Evolutionary conservation across 805 yeast species (phyloP).

Genomic region (Clavispora santaluciae): DNA sequence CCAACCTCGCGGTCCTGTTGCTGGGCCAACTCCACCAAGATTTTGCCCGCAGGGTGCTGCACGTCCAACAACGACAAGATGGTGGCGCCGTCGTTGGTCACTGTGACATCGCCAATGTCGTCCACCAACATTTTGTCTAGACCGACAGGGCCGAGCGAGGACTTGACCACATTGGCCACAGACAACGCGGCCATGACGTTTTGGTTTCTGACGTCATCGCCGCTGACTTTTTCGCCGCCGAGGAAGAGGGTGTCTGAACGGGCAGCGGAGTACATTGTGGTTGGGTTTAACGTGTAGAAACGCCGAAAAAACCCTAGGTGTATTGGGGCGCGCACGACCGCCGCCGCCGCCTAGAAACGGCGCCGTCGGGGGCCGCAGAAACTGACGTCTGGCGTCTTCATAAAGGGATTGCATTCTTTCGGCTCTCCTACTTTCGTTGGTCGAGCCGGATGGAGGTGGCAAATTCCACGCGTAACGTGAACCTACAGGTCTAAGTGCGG

Average conservation of each 20-base stretch:
- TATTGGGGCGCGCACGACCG: slow-evolving; percentile 2
- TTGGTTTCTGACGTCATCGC: slow-evolving; percentile 94
- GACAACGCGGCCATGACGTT: slow-evolving; percentile 91
- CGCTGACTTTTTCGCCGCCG: slow-evolving; percentile 93
- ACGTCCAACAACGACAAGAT: slow-evolving; percentile 86
- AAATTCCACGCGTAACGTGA: too few relatives aligned
- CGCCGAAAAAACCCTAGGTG: background rate
- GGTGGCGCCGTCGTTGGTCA: slow-evolving; percentile 98
- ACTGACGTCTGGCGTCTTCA: background rate
- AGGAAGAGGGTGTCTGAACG: slow-evolving; percentile 91
- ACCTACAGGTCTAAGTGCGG: too few relatives aligned
- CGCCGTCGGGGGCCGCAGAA: too few relatives aligned
- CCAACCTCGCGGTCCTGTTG: slow-evolving; percentile 99
- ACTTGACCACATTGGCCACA: slow-evolving; percentile 78
- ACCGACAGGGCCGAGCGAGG: slow-evolving; percentile 97
- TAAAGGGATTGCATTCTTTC: too few relatives aligned
- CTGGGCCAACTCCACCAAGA: slow-evolving; percentile 93
- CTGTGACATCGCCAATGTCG: slow-evolving; percentile 98
- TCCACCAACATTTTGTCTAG: slow-evolving; percentile 97
- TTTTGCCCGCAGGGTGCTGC: slow-evolving; percentile 98
- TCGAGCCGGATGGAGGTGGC: too few relatives aligned
- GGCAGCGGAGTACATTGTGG: slow-evolving; percentile 61
- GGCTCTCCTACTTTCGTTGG: too few relatives aligned
- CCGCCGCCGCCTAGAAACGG: too few relatives aligned
- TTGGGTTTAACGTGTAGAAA: background rate